Evolutionary conservation across 768 basidiomycete species (phyloP).

Genomic region (Phallus indusiatus): DNA sequence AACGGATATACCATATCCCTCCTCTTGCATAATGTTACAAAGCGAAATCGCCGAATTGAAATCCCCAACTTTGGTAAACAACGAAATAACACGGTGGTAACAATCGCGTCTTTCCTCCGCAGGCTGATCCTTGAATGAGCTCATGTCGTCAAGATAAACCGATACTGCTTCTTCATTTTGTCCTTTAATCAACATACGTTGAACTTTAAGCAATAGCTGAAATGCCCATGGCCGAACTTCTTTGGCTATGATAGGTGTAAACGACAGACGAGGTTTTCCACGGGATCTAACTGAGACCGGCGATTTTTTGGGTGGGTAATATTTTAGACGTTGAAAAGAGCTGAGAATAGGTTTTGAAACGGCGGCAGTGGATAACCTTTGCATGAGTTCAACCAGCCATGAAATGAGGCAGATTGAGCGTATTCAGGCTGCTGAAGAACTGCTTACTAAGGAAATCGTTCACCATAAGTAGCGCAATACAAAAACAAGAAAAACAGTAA

Average conservation of each 20-base stretch:
- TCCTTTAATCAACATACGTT: neutral
- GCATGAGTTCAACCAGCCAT: neutral
- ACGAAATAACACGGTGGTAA: conserved; percentile 1
- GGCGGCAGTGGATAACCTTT: neutral
- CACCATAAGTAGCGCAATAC: neutral
- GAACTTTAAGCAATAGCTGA: neutral
- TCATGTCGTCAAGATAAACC: neutral
- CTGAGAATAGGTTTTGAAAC: neutral
- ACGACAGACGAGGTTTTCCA: neutral
- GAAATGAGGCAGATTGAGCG: neutral
- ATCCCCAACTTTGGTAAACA: conserved; percentile 1
- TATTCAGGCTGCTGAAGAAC: neutral
- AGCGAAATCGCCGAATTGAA: neutral
- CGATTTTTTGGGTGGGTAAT: neutral
- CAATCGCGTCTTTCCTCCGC: neutral
- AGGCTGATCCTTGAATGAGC: neutral
- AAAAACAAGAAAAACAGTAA: neutral
- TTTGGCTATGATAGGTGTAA: neutral
- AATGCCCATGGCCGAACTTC: neutral
- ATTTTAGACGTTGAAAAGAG: neutral
- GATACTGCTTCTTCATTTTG: neutral
- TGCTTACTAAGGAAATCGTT: neutral
- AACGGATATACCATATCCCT: neutral
- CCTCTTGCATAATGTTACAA: conserved; percentile 3
- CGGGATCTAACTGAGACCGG: neutral